Conservation (phyloP, 805 yeast species). For the Pichia eremophila region DNA sequence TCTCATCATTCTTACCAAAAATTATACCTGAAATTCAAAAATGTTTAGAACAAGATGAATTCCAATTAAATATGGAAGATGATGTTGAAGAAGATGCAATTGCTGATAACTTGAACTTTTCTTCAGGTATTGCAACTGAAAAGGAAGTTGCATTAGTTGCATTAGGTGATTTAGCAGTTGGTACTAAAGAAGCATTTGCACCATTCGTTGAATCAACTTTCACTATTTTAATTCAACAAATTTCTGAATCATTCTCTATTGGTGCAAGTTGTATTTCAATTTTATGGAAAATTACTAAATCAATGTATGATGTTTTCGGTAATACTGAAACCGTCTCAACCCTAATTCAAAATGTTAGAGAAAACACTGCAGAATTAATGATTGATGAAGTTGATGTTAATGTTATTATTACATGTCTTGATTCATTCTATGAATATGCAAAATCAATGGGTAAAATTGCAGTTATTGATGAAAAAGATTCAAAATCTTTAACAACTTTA, state of each 20-base stretch:
- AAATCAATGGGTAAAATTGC: constrained; percentile 66
- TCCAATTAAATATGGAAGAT: constrained; percentile 48
- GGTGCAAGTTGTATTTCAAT: constrained; percentile 78
- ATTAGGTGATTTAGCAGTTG: constrained; percentile 76
- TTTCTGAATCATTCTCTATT: constrained; percentile 82
- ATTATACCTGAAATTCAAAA: constrained; percentile 77
- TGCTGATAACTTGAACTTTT: constrained; percentile 70
- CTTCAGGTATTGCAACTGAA: constrained; percentile 91
- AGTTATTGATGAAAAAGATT: constrained; percentile 48
- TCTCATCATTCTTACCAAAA: constrained; percentile 74
- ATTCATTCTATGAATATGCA: constrained; percentile 59
- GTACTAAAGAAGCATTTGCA: constrained; percentile 74
- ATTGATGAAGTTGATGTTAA: constrained; percentile 76
- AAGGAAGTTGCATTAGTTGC: constrained; percentile 94
- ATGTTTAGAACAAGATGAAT: constrained; percentile 82
- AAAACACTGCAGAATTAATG: constrained; percentile 50
- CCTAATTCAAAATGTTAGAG: constrained; percentile 59
- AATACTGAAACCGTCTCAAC: constrained; percentile 42
- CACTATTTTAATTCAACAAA: constrained; percentile 55
- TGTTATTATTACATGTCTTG: constrained; percentile 73
- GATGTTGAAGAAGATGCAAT: constrained; percentile 55
- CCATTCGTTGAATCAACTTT: constrained; percentile 67
- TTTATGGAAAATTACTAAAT: constrained; percentile 73
- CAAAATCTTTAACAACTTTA: constrained; percentile 51
- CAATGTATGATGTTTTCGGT: constrained; percentile 51